Base-by-base conservation (phyloP, 2,329 filamentous ascomycete species). In the Pyrenophora tritici-repentis region DNA sequence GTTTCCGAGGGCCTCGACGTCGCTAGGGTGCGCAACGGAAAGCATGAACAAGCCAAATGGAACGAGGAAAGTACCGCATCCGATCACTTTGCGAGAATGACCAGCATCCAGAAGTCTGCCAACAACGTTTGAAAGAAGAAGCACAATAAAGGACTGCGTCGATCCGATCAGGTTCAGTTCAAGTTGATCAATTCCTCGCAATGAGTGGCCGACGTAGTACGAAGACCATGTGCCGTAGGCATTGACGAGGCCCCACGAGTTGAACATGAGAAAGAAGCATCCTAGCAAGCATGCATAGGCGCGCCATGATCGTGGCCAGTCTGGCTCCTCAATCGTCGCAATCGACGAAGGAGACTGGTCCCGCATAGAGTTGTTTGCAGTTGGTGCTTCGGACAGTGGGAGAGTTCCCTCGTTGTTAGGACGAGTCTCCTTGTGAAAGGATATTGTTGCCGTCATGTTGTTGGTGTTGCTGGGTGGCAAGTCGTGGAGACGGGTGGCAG, bases 221-320 rank as follows among this genome's bases (percentile, higher is more conserved):
- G 77, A 79, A 1, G 76, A 70, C 63, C 77, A 81, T 3, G 78
- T 80, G 32, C 79, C 79, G 49, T 78, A 81, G 5, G 77, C 75
- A 53, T 79, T 80, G 26, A 80, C 76, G 1, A 79, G 60, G 9
- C 77, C 77, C 76, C 77, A 79, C 22, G 71, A 74, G 57, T 78
- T 78, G 65, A 77, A 78, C 79, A 81, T 81, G 47, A 80, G 75
- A 48, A 79, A 73, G 63, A 80, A 81, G 53, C 79, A 78, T 18
- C 75, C 77, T 4, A 78, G 58, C 47, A 79, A 67, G 45, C 74
- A 75, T 6, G 69, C 58, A 51, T 78, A 81, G 12, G 79, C 73
- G 52, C 73, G 66, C 76, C 76, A 78, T 37, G 71, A 67, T 20
- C 52, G 68, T 2, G 78, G 79, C 78, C 78, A 80, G 39, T 70